Base-by-base conservation (phyloP, 2,329 filamentous ascomycete species). In the Metarhizium guizhouense region DNA sequence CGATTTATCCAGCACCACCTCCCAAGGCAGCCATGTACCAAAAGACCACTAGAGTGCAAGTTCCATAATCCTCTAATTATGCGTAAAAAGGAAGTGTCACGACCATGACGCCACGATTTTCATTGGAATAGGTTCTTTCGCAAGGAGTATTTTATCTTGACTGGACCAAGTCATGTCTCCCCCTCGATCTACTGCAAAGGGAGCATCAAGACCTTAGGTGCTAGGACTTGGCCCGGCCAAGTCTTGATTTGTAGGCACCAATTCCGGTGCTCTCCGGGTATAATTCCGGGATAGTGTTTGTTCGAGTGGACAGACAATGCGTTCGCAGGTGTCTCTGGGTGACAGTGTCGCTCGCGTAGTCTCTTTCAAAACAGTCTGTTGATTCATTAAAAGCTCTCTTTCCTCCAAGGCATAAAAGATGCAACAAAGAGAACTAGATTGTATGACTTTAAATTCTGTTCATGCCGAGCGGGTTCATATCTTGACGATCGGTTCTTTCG, bases 381-480 rank as follows among this genome's bases (percentile, higher is more conserved):
- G 32, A 11, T 11, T 34, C 32, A 34, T 34, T 34, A 34, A 34
- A 34, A 11, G 10, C 10, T 11, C 32, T 34, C 32, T 11, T 34
- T 34, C 30, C 4, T 32, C 4, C 25, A 25, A 25, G 25, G 32
- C 32, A 11, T 34, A 34, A 7, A 34, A 34, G 7, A 34, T 34
- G 10, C 10, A 34, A 34, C 32, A 11, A 34, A 34, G 32, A 34
- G 7, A 7, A 34, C 32, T 11, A 34, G 32, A 34, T 34, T 34
- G 32, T 11, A 5, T 34, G 32, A 34, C 32, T 7, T 60, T 54
- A 57, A 25, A 81, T 76, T 62, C 74, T 73, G 66, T 83, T 82
- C 78, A 83, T 81, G 54, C 73, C 76, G 25, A 83, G 68, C 3
- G 80, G 79, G 62, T 83, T 79, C 67, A 80, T 75, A 54, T 73